These are phyloP conservation scores for Pseudogymnoascus destructans DNA, from an alignment of 2,329 filamentous ascomycete species.

Conservation along the genomic window DNA sequence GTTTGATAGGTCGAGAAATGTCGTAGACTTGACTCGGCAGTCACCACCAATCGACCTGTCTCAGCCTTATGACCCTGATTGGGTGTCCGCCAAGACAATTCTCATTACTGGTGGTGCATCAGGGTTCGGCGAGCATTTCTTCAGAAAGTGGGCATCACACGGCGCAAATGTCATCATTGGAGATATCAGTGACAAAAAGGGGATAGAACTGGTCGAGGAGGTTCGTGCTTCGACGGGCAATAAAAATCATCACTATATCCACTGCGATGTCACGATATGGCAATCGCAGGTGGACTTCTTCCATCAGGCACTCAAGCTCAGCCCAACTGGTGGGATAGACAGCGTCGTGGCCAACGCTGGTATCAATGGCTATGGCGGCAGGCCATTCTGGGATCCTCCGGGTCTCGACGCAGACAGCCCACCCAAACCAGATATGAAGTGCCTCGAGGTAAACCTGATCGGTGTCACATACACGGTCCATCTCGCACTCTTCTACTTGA, in stretches of 20 bases:
- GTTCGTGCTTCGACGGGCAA: conserved; percentile 33
- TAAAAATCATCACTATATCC: conserved; percentile 39
- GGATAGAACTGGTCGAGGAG: conserved; percentile 40
- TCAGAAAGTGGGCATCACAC: conserved; percentile 38
- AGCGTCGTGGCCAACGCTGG: conserved; percentile 56
- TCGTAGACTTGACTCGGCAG: conserved; percentile 12
- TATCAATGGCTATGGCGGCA: conserved; percentile 33
- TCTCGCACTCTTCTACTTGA: conserved; percentile 47
- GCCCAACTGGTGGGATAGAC: conserved; percentile 43
- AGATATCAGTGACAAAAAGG: conserved; percentile 43
- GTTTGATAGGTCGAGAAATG: background rate
- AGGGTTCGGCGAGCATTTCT: conserved; percentile 44
- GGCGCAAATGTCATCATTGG: conserved; percentile 50
- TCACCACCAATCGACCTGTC: conserved; percentile 33
- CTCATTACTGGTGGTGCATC: conserved; percentile 52
- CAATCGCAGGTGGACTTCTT: conserved; percentile 51
- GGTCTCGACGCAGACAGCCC: conserved; percentile 34
- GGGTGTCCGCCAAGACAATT: conserved; percentile 42
- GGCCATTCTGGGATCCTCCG: conserved; percentile 32
- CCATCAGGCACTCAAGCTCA: conserved; percentile 40
- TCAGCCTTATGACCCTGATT: conserved; percentile 32
- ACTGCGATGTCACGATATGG: conserved; percentile 55
- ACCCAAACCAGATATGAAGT: conserved; percentile 36
- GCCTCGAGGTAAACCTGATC: conserved; percentile 48
- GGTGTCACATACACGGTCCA: conserved; percentile 54